A percentile compares a stretch with the other conserved stretches of the same genome.
Conservation (phyloP, 345 rosid species). For the Eucalyptus cloeziana region DNA sequence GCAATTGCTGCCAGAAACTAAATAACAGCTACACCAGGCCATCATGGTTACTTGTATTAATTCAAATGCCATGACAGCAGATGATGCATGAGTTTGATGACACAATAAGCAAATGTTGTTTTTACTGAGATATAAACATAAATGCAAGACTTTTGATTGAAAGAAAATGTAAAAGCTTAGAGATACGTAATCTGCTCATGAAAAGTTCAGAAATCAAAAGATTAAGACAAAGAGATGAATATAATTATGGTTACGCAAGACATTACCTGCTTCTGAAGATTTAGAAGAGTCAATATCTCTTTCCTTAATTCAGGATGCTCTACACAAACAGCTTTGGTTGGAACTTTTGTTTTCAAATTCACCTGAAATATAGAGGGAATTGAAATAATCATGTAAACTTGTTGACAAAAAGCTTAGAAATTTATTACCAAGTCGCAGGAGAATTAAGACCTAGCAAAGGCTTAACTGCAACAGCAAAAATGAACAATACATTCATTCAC, state of each 20-base stretch:
- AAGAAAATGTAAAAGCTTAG: not conserved
- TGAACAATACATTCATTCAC: not conserved
- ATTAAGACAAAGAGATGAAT: not conserved
- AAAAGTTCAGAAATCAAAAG: not conserved
- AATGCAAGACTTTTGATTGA: not conserved
- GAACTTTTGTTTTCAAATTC: slow-evolving; percentile 84
- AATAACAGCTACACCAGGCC: not conserved
- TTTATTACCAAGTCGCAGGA: not conserved
- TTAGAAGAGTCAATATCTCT: slow-evolving; percentile 70
- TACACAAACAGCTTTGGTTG: slow-evolving; percentile 94
- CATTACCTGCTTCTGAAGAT: slow-evolving; percentile 90
- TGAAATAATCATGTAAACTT: not conserved
- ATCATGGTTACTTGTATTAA: not conserved
- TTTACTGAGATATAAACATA: not conserved
- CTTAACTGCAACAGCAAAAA: not conserved
- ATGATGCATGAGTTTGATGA: not conserved
- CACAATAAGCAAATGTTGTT: not conserved
- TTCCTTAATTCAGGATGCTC: slow-evolving; percentile 93
- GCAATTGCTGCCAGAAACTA: not conserved
- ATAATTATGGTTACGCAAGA: not conserved
- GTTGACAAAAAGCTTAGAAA: not conserved
- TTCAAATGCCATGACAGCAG: not conserved
- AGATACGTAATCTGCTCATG: not conserved
- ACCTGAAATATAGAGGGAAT: slow-evolving; percentile 29
- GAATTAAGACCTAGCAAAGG: not conserved